phyloP scores from a whole-genome alignment of 108 stramenopile genomes.

The Asterionellopsis glacialis region DNA sequence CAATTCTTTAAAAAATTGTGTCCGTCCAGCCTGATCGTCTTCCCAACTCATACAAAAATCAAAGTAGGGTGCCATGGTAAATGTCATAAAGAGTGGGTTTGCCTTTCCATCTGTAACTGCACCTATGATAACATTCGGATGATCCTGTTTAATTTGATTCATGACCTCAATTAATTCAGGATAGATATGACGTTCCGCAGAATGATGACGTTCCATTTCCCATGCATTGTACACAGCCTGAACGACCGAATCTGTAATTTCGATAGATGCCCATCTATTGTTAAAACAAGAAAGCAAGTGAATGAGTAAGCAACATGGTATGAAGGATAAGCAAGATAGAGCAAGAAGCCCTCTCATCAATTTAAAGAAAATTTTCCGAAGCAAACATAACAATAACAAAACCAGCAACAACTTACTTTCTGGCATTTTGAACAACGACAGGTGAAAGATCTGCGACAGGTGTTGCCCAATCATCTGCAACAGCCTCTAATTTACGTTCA shows the following conservation, averaged over 20 bases:
- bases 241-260: slow-evolving; percentile 68
- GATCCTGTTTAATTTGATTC: slow-evolving; percentile 64
- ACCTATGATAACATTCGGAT: slow-evolving; percentile 80
- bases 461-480: slow-evolving; percentile 86
- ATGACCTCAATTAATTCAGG: slow-evolving; percentile 60
- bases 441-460: slow-evolving; percentile 49
- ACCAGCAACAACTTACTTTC: slow-evolving; percentile 51
- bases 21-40: slow-evolving; percentile 72
- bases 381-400: too few species aligned
- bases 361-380: too few species aligned
- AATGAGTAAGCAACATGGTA: background rate
- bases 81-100: slow-evolving; percentile 83
- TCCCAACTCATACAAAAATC: slow-evolving; percentile 90
- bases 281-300: background rate
- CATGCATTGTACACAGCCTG: slow-evolving; percentile 75
- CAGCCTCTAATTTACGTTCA: slow-evolving; percentile 57
- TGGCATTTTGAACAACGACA: slow-evolving; percentile 53
- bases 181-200: slow-evolving; percentile 82
- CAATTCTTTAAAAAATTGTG: slow-evolving; percentile 76
- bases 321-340: too few species aligned
- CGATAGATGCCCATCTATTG: slow-evolving; percentile 64
- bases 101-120: slow-evolving; percentile 88
- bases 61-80: slow-evolving; percentile 83
- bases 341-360: too few species aligned
- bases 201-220: slow-evolving; percentile 88